Evolutionary conservation across 495 filamentous ascomycete species (phyloP).

Genomic region (Lasiosphaeriaceae sp.): DNA sequence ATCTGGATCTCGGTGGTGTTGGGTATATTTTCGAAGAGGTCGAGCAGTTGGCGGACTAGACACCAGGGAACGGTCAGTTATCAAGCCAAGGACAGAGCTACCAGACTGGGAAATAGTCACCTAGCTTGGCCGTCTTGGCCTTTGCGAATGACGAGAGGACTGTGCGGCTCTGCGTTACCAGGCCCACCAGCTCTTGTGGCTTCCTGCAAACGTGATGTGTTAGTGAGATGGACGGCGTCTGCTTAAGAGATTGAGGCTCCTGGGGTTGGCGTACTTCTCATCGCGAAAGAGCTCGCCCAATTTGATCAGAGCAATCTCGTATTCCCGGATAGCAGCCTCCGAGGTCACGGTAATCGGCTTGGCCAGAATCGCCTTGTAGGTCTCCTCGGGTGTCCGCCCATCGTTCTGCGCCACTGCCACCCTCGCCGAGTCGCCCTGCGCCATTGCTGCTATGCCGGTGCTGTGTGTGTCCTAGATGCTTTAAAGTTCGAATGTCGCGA

Average conservation of each 20-base stretch:
- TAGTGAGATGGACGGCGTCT: background rate
- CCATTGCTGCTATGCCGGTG: slow-evolving; percentile 32
- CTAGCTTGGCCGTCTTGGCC: slow-evolving; percentile 97
- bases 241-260: background rate
- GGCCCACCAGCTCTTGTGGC: slow-evolving; percentile 79
- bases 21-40: slow-evolving; percentile 89
- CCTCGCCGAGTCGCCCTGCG: slow-evolving; percentile 42
- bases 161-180: slow-evolving; percentile 85
- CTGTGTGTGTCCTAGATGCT: background rate
- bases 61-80: slow-evolving; percentile 1
- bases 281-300: slow-evolving; percentile 91
- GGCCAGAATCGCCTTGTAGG: slow-evolving; percentile 85
- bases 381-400: slow-evolving; percentile 71
- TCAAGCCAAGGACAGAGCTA: background rate
- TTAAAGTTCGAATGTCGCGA: too few species aligned
- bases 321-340: slow-evolving; percentile 81
- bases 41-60: slow-evolving; percentile 91
- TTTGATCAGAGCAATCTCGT: slow-evolving; percentile 77
- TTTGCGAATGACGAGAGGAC: slow-evolving; percentile 94
- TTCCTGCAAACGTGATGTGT: slow-evolving; percentile 43
- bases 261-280: slow-evolving; percentile 55
- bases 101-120: slow-evolving; percentile 46
- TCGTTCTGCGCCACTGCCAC: slow-evolving; percentile 77
- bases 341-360: slow-evolving; percentile 72
- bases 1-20: slow-evolving; percentile 91